Percentiles rank a stretch among this genome's conserved stretches.
phyloP scores from a whole-genome alignment of 2,329 filamentous ascomycete species.

The Cytospora mali region DNA sequence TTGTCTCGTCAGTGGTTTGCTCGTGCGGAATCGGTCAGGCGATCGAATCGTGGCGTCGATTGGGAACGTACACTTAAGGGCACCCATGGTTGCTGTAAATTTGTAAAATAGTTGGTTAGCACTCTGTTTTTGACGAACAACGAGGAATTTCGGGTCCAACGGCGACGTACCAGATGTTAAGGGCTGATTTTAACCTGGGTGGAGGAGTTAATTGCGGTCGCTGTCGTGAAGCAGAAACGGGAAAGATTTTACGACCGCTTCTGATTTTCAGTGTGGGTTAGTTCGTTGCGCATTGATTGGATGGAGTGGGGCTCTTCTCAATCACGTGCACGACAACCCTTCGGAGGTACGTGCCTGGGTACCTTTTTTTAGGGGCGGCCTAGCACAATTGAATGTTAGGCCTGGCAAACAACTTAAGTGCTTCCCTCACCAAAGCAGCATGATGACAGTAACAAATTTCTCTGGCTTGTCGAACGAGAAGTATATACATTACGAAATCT shows the following conservation, averaged over 20 bases:
- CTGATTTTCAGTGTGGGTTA: slow-evolving; percentile 25
- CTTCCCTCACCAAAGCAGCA: not conserved
- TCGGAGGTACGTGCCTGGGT: not conserved
- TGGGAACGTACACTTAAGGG: slow-evolving; percentile 73
- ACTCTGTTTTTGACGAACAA: slow-evolving; percentile 9
- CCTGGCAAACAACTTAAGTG: not conserved
- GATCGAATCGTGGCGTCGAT: not conserved
- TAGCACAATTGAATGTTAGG: too few species aligned
- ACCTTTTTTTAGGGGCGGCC: not conserved
- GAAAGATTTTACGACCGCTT: slow-evolving; percentile 18
- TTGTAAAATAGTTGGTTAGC: slow-evolving; percentile 32
- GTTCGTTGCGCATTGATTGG: slow-evolving; percentile 19
- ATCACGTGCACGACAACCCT: slow-evolving; percentile 11
- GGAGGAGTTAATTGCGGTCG: slow-evolving; percentile 7
- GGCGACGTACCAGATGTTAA: slow-evolving; percentile 23
- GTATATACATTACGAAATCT: not conserved
- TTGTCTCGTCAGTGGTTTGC: slow-evolving; percentile 20
- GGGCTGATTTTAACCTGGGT: slow-evolving; percentile 26
- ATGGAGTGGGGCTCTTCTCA: not conserved
- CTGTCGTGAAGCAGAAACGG: slow-evolving; percentile 8
- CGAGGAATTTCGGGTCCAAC: not conserved
- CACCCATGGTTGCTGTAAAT: slow-evolving; percentile 81
- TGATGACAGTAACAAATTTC: not conserved
- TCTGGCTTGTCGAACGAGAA: not conserved
- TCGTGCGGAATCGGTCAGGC: slow-evolving; percentile 17